phyloP scores from a whole-genome alignment of 2,329 filamentous ascomycete genomes.

The Beauveria australis region DNA sequence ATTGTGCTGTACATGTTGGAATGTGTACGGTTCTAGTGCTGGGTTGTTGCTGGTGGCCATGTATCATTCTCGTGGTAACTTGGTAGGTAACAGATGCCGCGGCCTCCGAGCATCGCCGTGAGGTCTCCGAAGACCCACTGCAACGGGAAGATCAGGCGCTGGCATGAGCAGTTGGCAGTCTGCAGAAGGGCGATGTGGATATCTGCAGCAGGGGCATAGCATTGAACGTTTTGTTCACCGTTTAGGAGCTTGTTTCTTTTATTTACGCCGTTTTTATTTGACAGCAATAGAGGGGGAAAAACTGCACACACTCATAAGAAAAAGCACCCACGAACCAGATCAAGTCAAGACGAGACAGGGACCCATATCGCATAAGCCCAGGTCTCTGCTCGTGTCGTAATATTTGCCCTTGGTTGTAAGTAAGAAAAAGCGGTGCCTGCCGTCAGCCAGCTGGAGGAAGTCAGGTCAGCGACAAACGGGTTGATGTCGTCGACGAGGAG shows the following conservation, averaged over 20 bases:
- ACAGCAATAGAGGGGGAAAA: background rate
- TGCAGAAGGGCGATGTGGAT: background rate
- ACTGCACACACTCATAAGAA: background rate
- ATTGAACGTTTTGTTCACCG: background rate
- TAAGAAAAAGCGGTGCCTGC: slow-evolving; percentile 10
- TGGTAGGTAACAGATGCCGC: background rate
- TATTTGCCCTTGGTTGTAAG: slow-evolving; percentile 1
- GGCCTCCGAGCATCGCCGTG: slow-evolving; percentile 6
- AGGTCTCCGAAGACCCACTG: slow-evolving; percentile 5
- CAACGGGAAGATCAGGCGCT: background rate
- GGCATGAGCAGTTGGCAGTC: no score
- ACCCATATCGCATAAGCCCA: slow-evolving; percentile 2
- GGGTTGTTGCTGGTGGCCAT: background rate
- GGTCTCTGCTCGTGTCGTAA: slow-evolving; percentile 3
- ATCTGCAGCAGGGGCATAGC: background rate
- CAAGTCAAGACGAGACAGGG: background rate
- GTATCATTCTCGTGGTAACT: background rate
- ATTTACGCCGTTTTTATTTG: background rate
- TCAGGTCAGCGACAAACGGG: background rate
- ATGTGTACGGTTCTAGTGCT: background rate
- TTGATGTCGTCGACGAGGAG: background rate
- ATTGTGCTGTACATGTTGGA: background rate
- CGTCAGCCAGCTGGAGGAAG: slow-evolving; percentile 4
- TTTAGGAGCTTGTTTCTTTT: background rate
- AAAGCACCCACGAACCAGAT: background rate